Base-by-base conservation (phyloP, 75 land plant genomes). In the Selaginella tamariscina region DNA sequence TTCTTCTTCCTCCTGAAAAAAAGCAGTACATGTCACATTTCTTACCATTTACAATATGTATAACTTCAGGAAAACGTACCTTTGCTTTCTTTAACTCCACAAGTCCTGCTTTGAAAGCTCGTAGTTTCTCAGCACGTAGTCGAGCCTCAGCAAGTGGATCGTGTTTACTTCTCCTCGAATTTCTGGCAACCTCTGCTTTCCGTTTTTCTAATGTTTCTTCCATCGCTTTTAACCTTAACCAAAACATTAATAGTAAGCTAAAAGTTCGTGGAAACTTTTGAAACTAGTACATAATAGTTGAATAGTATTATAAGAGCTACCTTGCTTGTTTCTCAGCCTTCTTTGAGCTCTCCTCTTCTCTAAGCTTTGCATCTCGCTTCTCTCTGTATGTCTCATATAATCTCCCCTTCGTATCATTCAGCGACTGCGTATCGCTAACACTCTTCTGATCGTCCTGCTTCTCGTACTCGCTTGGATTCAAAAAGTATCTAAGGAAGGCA, bases 41-140 rank as follows among this genome's bases (percentile, higher is more conserved):
- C 32, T 64, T 29, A 21, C 22, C 20, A 27, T 30, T 18, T 27
- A 26, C 28, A 70, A 70, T 30, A 29, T 30, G 24, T 64, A 22
- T 30, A 27, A 23, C 1, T 26, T 23, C 32, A 63, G 15, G 28
- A 27, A 55, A 30, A 65, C 23, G 9, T 85, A 95, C 99, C 99
- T 88, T 82, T 66, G 83, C 86, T 78, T 83, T 91, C 78, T 95
- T 95, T 57, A 64, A 31, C 74, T 87, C 85, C 76, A 81, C 84
- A 30, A 91, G 73, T 72, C 84, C 92, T 73, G 89, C 81, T 74
- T 95, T 95, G 70, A 70, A 91, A 32, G 77, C 74, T 65, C 97
- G 79, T 44, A 95, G 63, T 71, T 78, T 95, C 73, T 91, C 92
- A 9, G 99, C 99, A 29, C 89, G 89, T 24, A 81, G 77, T 64